These are phyloP conservation scores for Cutaneotrichosporon mucoides DNA, from an alignment of 1,284 basidiomycete species.

Conservation along the genomic window DNA sequence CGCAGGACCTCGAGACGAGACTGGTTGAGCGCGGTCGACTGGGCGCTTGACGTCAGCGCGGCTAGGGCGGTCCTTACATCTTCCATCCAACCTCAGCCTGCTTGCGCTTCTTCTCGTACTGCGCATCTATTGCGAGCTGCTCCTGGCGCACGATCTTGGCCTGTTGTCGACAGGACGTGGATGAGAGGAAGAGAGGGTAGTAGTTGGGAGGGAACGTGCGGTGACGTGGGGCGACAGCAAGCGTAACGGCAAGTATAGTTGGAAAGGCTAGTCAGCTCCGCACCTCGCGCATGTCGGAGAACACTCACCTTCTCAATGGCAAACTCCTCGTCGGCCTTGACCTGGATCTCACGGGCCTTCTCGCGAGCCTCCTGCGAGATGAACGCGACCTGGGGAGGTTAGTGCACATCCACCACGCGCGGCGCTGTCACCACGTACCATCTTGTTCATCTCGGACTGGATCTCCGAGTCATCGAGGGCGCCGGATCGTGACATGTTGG, in stretches of 20 bases:
- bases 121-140: constrained; percentile 82
- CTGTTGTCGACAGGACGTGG: constrained; percentile 49
- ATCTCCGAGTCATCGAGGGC: constrained; percentile 96
- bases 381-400: constrained; percentile 69
- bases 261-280: not conserved
- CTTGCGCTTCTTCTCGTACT: constrained; percentile 91
- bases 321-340: constrained; percentile 96
- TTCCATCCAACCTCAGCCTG: constrained; percentile 87
- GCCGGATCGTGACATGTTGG: constrained; percentile 49
- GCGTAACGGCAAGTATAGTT: not conserved
- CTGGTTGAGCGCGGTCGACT: constrained; percentile 94
- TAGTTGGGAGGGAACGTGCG: not conserved
- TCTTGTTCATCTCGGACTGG: constrained; percentile 96
- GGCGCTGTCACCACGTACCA: constrained; percentile 58
- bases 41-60: constrained; percentile 59
- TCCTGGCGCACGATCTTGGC: constrained; percentile 94
- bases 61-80: constrained; percentile 61
- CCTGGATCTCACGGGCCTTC: constrained; percentile 92
- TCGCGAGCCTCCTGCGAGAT: constrained; percentile 95
- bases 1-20: constrained; percentile 88
- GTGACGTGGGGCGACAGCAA: not conserved
- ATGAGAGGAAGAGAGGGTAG: not conserved
- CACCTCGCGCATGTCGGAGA: not conserved
- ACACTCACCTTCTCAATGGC: constrained; percentile 84
- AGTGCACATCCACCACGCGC: not conserved